Evolutionary conservation across 257 asterid species (phyloP).

Genomic region (Henckelia pumila): DNA sequence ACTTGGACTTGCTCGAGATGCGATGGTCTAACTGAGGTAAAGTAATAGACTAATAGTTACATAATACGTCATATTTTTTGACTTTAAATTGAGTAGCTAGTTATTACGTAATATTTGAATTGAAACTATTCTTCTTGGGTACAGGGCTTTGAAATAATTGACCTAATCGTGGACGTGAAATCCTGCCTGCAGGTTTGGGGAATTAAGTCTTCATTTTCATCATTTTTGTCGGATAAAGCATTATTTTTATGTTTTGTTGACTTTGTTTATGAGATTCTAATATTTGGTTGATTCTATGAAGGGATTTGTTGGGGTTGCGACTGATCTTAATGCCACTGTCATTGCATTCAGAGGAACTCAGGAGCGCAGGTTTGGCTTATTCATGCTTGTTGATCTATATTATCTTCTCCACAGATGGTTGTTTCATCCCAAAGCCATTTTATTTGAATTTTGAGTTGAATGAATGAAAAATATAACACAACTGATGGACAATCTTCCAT

Average conservation of each 20-base stretch:
- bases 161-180: conserved; percentile 81
- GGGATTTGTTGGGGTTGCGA: conserved; percentile 92
- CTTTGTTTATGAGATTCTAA: conserved; percentile 12
- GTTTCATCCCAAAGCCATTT: conserved; percentile 13
- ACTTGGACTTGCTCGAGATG: conserved; percentile 98
- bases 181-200: conserved; percentile 80
- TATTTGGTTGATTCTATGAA: conserved; percentile 30
- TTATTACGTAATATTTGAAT: conserved; percentile 24
- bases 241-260: conserved; percentile 9
- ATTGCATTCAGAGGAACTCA: conserved; percentile 98
- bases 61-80: conserved; percentile 6
- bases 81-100: not conserved
- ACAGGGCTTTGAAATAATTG: conserved; percentile 94
- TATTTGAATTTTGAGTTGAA: conserved; percentile 19
- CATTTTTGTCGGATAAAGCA: not conserved
- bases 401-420: conserved; percentile 17
- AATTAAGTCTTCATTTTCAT: not conserved
- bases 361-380: conserved; percentile 60
- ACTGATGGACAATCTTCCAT: conserved; percentile 2
- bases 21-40: conserved; percentile 72
- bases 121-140: conserved; percentile 21
- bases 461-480: not conserved
- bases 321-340: conserved; percentile 73
- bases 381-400: conserved; percentile 22
- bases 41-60: conserved; percentile 1